Conservation (phyloP, 495 filamentous ascomycete species). For the Podospora pseudoanserina region DNA sequence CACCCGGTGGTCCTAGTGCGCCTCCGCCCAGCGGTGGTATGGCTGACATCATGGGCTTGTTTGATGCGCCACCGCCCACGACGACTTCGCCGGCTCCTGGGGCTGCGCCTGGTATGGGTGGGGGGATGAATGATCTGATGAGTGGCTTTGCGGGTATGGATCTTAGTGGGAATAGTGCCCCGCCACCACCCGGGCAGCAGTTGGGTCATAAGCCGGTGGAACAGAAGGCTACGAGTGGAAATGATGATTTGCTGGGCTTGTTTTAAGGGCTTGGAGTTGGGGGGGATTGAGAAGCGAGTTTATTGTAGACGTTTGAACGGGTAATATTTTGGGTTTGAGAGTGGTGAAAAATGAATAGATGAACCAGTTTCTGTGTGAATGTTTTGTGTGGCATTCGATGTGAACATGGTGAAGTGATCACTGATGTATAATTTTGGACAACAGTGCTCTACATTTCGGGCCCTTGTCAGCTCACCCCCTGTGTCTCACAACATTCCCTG, state of each 20-base stretch:
- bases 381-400: background rate
- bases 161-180: constrained; percentile 59
- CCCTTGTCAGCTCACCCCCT: too few relatives aligned
- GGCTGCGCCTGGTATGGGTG: background rate
- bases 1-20: constrained; percentile 29
- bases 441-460: too few relatives aligned
- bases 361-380: background rate
- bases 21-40: constrained; percentile 56
- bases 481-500: too few relatives aligned
- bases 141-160: constrained; percentile 80
- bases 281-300: background rate
- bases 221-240: constrained; percentile 56
- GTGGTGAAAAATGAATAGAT: background rate
- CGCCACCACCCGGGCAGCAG: constrained; percentile 52
- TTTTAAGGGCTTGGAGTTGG: constrained; percentile 52
- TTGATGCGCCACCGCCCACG: constrained; percentile 43
- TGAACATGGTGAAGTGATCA: background rate
- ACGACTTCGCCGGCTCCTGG: constrained; percentile 29
- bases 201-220: constrained; percentile 35
- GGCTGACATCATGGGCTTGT: constrained; percentile 88
- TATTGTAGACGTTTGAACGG: background rate
- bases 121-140: constrained; percentile 61
- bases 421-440: too few relatives aligned
- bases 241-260: constrained; percentile 85
- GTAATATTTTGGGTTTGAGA: background rate